Conservation (phyloP, 2,329 filamentous ascomycete species). For the Paraphoma sp. region DNA sequence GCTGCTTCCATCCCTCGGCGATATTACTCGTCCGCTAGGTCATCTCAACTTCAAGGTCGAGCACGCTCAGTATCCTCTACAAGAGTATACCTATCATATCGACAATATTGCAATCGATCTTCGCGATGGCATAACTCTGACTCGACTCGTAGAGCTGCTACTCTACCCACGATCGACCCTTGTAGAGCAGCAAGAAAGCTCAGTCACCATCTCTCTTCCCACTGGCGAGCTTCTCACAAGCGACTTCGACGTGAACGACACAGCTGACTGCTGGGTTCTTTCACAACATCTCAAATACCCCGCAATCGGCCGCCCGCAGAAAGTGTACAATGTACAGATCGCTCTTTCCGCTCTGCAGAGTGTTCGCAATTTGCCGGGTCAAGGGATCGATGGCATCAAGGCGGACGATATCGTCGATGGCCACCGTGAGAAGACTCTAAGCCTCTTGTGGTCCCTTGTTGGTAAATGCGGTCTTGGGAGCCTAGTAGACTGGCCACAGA, state of each 20-base stretch:
- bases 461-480: slow-evolving; percentile 61
- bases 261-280: slow-evolving; percentile 50
- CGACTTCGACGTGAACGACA: slow-evolving; percentile 42
- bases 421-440: slow-evolving; percentile 69
- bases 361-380: slow-evolving; percentile 49
- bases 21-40: slow-evolving; percentile 61
- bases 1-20: slow-evolving; percentile 65
- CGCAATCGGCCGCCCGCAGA: slow-evolving; percentile 61
- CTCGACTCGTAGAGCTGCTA: slow-evolving; percentile 65
- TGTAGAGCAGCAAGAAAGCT: slow-evolving; percentile 42
- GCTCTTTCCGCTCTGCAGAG: slow-evolving; percentile 61
- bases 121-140: slow-evolving; percentile 66
- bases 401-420: slow-evolving; percentile 69
- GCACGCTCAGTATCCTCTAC: slow-evolving; percentile 62
- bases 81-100: slow-evolving; percentile 66
- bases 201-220: slow-evolving; percentile 55
- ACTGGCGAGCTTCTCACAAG: slow-evolving; percentile 53
- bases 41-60: slow-evolving; percentile 64
- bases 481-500: slow-evolving; percentile 63
- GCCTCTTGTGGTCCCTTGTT: slow-evolving; percentile 66
- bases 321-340: slow-evolving; percentile 65
- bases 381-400: slow-evolving; percentile 53
- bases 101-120: slow-evolving; percentile 68
- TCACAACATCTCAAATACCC: slow-evolving; percentile 66
- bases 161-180: slow-evolving; percentile 53